Evolutionary conservation across 116 monocot genomes (phyloP), one percentile per base, ranked within the genome.

Genomic region (Phalaenopsis hybrid): DNA sequence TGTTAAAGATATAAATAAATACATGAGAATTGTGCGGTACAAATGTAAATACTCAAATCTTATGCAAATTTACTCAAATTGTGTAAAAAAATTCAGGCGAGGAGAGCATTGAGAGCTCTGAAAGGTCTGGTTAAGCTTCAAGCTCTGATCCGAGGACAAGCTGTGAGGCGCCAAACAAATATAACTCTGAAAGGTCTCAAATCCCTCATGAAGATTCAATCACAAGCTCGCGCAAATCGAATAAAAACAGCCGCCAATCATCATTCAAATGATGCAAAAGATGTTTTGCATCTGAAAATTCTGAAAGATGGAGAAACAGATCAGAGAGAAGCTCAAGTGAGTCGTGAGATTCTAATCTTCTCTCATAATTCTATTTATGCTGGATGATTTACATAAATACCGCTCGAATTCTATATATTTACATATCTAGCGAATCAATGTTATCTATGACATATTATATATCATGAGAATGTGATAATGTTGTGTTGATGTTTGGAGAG

Each of bases 111-210:
- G 75, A 67, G 87, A 80, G 93, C 95, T 79, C 75, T 95, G 20
- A 95, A 88, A 79, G 95, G 87, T 15, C 75, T 95, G 73, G 95
- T 93, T 44, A 89, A 77, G 85, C 90, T 95, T 78, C 95, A 95
- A 86, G 95, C 95, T 61, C 79, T 95, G 33, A 81, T 95, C 57
- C 93, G 95, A 21, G 95, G 93, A 16, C 88, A 91, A 83, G 90
- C 90, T 46, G 90, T 95, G 80, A 84, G 95, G 75, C 89, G 84
- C 6, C 89, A 92, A 57, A 90, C 91, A 41, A 78, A 79, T 43
- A 78, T 77, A 21, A 84, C 95, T 73, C 80, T 95, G 3, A 84
- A 79, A 65, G 88, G 87, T 63, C 79, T 95, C 82, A 90, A 95
- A 59, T 92, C 93, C 59, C 90, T 95, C 7, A 84, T 95, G 81